Base-by-base conservation (phyloP, 2,329 filamentous ascomycete genomes). In the Cercospora beticola region DNA sequence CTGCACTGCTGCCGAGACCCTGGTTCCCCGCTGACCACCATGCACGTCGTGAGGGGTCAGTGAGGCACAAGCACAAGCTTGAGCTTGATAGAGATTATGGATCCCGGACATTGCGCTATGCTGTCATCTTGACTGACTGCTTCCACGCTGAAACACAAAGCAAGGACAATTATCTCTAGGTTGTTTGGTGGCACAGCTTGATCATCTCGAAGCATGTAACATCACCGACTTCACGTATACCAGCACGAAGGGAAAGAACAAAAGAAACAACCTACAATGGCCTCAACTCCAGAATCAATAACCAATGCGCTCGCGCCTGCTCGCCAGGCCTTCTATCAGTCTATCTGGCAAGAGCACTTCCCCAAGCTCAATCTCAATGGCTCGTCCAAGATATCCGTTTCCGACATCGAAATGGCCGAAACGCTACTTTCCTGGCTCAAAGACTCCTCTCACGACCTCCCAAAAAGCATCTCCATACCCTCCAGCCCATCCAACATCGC, bases 361-460 rank as follows among this genome's bases (percentile, higher is more conserved):
- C 23, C 65, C 5, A 65, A 70, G 33, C 62, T 70, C 7, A 56
- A 57, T 23, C 62, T 70, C 33, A 62, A 59, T 21, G 18, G 16
- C 36, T 61, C 68, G 1, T 60, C 65, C 57, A 65, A 60, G 6
- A 26, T 70, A 7, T 63, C 64, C 9, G 36, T 49, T 18, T 65
- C 57, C 58, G 64, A 67, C 43, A 26, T 65, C 40, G 65, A 65
- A 26, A 36, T 68, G 43, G 68, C 68, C 52, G 52, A 65, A 30
- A 65, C 65, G 1, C 16, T 70, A 7, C 57, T 65, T 23, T 59
- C 67, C 46, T 68, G 62, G 58, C 65, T 70, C 46, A 28, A 57
- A 40, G 62, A 65, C 18, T 54, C 58, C 16, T 56, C 26, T 7
- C 58, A 57, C 57, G 52, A 68, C 57, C 43, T 33, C 2, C 57